Conservation (phyloP, 2,329 filamentous ascomycete species). For the Fusarium lyarnte region DNA sequence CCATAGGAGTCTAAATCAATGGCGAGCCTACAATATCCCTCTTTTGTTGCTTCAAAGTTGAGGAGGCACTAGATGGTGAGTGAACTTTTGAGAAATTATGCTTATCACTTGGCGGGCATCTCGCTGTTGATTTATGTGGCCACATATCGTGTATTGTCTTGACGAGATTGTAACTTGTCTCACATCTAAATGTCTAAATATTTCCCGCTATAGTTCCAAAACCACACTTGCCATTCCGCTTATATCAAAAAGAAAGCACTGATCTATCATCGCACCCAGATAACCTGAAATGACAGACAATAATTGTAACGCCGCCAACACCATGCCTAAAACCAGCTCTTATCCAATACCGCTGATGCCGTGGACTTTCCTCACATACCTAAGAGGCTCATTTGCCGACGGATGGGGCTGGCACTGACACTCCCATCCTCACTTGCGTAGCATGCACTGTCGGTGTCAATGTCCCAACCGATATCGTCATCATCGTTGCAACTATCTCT, state of each 20-base stretch:
- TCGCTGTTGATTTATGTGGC: neutral
- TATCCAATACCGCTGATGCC: neutral
- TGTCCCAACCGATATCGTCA: constrained; percentile 81
- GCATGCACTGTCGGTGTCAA: constrained; percentile 84
- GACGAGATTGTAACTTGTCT: neutral
- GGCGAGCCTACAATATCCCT: neutral
- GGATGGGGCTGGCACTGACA: constrained; percentile 71
- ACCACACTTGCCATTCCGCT: neutral
- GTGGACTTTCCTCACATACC: constrained; percentile 50
- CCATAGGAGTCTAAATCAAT: no score
- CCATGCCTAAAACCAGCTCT: constrained; percentile 25
- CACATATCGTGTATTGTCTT: constrained; percentile 3
- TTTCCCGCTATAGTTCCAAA: neutral
- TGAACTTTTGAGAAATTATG: neutral
- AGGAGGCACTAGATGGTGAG: neutral
- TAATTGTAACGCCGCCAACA: constrained; percentile 34
- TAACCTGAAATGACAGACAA: constrained; percentile 7
- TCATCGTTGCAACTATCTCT: constrained; percentile 57
- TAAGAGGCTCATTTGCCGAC: constrained; percentile 78
- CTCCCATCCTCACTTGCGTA: constrained; percentile 79
- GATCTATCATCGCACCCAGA: constrained; percentile 4
- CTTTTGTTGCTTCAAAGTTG: no score
- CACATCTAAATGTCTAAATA: constrained; percentile 24
- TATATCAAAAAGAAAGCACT: neutral
- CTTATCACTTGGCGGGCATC: neutral